These are phyloP conservation scores for Camelina hispida DNA, from an alignment of 345 rosid species.

Conservation along the genomic window DNA sequence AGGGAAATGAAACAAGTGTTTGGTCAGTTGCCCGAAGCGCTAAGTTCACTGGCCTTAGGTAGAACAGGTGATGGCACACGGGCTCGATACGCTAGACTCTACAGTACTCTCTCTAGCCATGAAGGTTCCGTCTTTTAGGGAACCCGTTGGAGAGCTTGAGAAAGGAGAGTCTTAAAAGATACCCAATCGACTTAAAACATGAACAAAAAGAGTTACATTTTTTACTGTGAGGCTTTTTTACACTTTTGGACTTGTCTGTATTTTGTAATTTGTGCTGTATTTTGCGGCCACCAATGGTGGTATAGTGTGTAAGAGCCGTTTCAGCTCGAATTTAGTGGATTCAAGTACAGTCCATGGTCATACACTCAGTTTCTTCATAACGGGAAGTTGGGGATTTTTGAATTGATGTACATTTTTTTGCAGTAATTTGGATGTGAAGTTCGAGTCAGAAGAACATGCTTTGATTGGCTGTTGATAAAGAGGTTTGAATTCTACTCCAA, in stretches of 20 bases:
- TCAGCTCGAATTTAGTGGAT: too few species aligned
- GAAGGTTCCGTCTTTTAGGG: slow-evolving; percentile 95
- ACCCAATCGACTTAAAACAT: slow-evolving; percentile 55
- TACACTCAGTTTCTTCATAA: background rate
- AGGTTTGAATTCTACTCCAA: slow-evolving; percentile 51
- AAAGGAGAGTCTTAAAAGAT: slow-evolving; percentile 82
- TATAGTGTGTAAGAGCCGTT: too few species aligned
- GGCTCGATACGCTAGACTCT: slow-evolving; percentile 90
- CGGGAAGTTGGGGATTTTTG: background rate
- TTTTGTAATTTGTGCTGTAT: too few species aligned
- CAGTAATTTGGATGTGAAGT: slow-evolving; percentile 87
- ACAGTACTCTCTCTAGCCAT: slow-evolving; percentile 93
- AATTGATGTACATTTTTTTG: slow-evolving; percentile 34
- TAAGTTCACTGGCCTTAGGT: slow-evolving; percentile 89
- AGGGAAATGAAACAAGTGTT: slow-evolving; percentile 88
- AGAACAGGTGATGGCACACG: slow-evolving; percentile 96
- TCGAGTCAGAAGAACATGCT: slow-evolving; percentile 76
- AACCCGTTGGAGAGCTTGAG: slow-evolving; percentile 88
- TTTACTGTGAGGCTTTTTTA: slow-evolving; percentile 15
- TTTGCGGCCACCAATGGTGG: too few species aligned
- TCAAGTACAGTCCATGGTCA: too few species aligned
- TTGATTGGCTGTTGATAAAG: slow-evolving; percentile 88
- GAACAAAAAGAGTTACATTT: background rate
- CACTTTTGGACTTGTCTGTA: slow-evolving; percentile 25
- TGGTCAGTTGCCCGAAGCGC: slow-evolving; percentile 87